Evolutionary conservation across 2,329 filamentous ascomycete species (phyloP), one percentile per base, ranked within the genome.

Genomic region (Arthrinium phaeospermum): DNA sequence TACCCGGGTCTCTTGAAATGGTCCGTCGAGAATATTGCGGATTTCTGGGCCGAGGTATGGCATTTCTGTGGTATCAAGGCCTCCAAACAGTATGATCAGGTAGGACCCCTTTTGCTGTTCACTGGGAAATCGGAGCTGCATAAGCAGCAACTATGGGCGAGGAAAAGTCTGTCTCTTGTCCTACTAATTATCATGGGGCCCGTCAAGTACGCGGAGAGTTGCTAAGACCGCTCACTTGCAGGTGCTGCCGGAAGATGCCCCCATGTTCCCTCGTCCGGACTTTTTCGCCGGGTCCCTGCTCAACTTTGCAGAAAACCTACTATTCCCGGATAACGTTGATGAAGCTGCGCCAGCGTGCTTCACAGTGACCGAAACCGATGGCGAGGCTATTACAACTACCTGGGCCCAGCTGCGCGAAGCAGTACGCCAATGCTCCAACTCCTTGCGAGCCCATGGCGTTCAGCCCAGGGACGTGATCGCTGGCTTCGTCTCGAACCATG

Each of bases 291-390:
- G 92, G 13, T 89, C 93, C 19, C 91, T 86, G 72, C 86, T 98
- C 75, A 99, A 98, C 82, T 98, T 98, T 80, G 95, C 96, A 37
- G 94, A 98, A 84, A 99, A 99, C 81, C 86, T 98, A 71, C 90
- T 99, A 4, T 98, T 92, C 81, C 96, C 96, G 4, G 86, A 86
- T 69, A 85, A 88, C 49, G 83, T 82, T 30, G 78, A 83, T 19
- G 88, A 91, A 69, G 82, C 90, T 67, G 86, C 88, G 5, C 83
- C 89, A 8, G 95, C 95, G 24, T 87, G 97, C 67, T 93, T 98
- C 77, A 93, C 93, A 37, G 92, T 90, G 4, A 98, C 94, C 14
- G 96, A 98, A 83, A 81, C 86, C 22, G 90, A 89, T 19, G 87
- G 89, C 69, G 88, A 93, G 77, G 85, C 86, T 41, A 81, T 83